phyloP scores from a whole-genome alignment of 1,139 yeast species.

The Pichiaceae sp. region DNA sequence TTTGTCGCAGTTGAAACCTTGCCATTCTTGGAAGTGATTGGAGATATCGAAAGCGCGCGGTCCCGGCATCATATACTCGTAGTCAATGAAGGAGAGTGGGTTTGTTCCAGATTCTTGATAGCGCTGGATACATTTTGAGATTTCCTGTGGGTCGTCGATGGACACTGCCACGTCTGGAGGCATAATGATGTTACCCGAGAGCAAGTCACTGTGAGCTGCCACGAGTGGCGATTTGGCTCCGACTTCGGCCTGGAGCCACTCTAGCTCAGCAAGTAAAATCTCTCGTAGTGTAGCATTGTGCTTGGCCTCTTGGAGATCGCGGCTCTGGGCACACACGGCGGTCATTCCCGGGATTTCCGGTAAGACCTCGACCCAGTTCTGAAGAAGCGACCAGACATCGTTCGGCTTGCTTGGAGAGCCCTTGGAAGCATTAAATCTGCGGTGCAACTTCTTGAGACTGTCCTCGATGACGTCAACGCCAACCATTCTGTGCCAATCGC shows the following conservation, averaged over 20 bases:
- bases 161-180: slow-evolving; percentile 28
- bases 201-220: slow-evolving; percentile 62
- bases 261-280: slow-evolving; percentile 40
- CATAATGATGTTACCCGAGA: slow-evolving; percentile 64
- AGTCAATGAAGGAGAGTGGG: slow-evolving; percentile 65
- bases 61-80: slow-evolving; percentile 74
- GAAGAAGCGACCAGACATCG: slow-evolving; percentile 55
- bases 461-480: slow-evolving; percentile 38
- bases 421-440: slow-evolving; percentile 21
- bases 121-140: background rate
- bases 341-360: slow-evolving; percentile 42
- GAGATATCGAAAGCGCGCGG: slow-evolving; percentile 80
- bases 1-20: slow-evolving; percentile 68
- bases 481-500: slow-evolving; percentile 58
- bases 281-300: slow-evolving; percentile 17
- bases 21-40: slow-evolving; percentile 86
- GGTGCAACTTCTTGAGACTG: slow-evolving; percentile 37
- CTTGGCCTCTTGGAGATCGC: slow-evolving; percentile 15
- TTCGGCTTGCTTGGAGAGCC: background rate
- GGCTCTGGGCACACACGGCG: slow-evolving; percentile 32
- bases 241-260: slow-evolving; percentile 42
- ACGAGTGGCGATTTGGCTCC: slow-evolving; percentile 44
- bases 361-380: slow-evolving; percentile 53
- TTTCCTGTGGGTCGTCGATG: background rate
- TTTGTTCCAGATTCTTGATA: slow-evolving; percentile 9